Conservation (phyloP, 2,329 filamentous ascomycete genomes). For the Fusarium chlamydosporum region DNA sequence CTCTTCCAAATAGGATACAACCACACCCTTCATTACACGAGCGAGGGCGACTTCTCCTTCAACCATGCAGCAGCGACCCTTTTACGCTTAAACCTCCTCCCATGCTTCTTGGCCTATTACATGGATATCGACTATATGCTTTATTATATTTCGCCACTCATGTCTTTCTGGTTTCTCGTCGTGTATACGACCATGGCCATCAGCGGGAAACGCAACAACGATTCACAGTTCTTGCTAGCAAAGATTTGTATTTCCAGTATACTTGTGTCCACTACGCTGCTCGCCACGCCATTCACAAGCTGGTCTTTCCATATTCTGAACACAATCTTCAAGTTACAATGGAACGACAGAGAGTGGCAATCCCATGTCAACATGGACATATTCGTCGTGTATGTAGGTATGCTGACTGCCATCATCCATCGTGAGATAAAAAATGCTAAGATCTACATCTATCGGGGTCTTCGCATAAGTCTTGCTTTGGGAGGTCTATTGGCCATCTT, state of each 20-base stretch:
- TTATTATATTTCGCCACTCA: slow-evolving; percentile 71
- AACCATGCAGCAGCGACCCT: slow-evolving; percentile 65
- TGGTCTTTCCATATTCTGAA: slow-evolving; percentile 52
- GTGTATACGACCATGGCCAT: slow-evolving; percentile 65
- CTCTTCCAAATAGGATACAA: slow-evolving; percentile 74
- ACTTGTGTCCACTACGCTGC: slow-evolving; percentile 50
- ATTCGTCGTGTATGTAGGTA: slow-evolving; percentile 69
- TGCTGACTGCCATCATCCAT: slow-evolving; percentile 58
- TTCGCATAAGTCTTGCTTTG: slow-evolving; percentile 47
- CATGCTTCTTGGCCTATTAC: slow-evolving; percentile 65
- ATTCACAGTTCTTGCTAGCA: slow-evolving; percentile 57
- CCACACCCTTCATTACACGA: slow-evolving; percentile 70
- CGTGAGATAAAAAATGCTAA: slow-evolving; percentile 34
- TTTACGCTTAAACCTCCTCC: slow-evolving; percentile 69
- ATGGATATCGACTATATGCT: slow-evolving; percentile 65
- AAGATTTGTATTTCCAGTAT: slow-evolving; percentile 63
- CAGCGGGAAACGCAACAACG: slow-evolving; percentile 59
- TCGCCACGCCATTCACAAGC: slow-evolving; percentile 16
- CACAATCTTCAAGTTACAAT: slow-evolving; percentile 61
- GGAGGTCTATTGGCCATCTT: slow-evolving; percentile 47
- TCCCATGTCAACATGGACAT: slow-evolving; percentile 66
- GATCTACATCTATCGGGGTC: slow-evolving; percentile 19
- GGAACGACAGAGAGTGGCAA: slow-evolving; percentile 64
- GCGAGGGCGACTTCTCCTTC: slow-evolving; percentile 68
- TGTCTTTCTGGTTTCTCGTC: slow-evolving; percentile 73